These are phyloP conservation scores for Botrytis tulipae DNA, from an alignment of 2,329 filamentous ascomycete genomes.

Conservation along the genomic window DNA sequence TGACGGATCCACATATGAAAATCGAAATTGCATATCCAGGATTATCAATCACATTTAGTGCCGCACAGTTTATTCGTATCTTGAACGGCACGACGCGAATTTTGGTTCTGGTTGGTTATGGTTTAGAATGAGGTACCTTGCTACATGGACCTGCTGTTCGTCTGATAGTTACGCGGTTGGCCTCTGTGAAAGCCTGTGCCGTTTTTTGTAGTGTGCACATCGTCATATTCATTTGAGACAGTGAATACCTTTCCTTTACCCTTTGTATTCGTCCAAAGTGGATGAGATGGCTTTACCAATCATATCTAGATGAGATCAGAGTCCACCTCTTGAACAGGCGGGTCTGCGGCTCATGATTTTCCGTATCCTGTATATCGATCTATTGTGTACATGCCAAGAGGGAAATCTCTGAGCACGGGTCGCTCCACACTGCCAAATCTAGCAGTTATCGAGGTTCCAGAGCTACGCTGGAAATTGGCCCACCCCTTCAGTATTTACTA, in stretches of 20 bases:
- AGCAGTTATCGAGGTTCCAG: neutral
- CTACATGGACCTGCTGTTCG: neutral
- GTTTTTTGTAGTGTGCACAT: neutral
- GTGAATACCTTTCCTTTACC: neutral
- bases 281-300: neutral
- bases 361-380: neutral
- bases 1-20: neutral
- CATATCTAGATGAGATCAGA: neutral
- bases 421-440: neutral
- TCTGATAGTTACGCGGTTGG: neutral
- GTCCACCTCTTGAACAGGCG: neutral
- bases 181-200: neutral
- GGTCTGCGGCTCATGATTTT: neutral
- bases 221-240: neutral
- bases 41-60: neutral
- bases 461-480: neutral
- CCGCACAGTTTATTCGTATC: neutral
- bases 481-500: neutral
- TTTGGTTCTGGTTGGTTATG: neutral
- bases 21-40: neutral
- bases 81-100: neutral
- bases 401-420: neutral
- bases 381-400: neutral
- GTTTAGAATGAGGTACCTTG: neutral
- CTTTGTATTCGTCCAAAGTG: neutral